Conservation (phyloP, 208 protist genomes). For the Wallacemonas collosoma region DNA sequence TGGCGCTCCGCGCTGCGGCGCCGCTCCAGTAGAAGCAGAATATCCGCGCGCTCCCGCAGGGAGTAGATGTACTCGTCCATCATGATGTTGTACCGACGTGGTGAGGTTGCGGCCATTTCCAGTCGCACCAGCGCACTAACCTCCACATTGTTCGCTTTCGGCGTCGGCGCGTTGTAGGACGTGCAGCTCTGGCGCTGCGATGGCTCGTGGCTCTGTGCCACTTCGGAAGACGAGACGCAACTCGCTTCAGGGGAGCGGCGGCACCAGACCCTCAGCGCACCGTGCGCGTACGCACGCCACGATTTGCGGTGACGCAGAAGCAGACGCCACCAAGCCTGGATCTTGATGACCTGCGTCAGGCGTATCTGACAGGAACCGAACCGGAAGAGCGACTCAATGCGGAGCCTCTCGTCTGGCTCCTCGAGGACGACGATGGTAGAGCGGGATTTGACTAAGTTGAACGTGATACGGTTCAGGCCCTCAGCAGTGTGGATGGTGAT, state of each 20-base stretch:
- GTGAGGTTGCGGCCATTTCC: constrained; percentile 31
- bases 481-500: constrained; percentile 16
- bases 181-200: constrained; percentile 13
- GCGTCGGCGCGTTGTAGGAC: neutral
- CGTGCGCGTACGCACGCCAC: constrained; percentile 5
- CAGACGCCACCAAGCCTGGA: constrained; percentile 82
- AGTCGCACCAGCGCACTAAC: constrained; percentile 21
- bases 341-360: constrained; percentile 41
- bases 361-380: constrained; percentile 43
- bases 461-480: constrained; percentile 14
- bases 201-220: neutral
- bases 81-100: constrained; percentile 31
- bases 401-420: constrained; percentile 21
- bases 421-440: constrained; percentile 20
- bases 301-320: constrained; percentile 17
- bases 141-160: neutral
- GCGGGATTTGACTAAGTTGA: constrained; percentile 22
- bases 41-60: constrained; percentile 10
- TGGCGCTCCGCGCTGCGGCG: constrained; percentile 28
- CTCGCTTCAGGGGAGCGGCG: neutral
- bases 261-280: constrained; percentile 13
- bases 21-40: constrained; percentile 26
- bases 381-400: constrained; percentile 13
- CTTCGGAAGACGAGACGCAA: neutral
- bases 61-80: constrained; percentile 43